Evolutionary conservation across 495 filamentous ascomycete species (phyloP), one percentile per base, ranked within the genome.

Genomic region (Acidiella bohemica): DNA sequence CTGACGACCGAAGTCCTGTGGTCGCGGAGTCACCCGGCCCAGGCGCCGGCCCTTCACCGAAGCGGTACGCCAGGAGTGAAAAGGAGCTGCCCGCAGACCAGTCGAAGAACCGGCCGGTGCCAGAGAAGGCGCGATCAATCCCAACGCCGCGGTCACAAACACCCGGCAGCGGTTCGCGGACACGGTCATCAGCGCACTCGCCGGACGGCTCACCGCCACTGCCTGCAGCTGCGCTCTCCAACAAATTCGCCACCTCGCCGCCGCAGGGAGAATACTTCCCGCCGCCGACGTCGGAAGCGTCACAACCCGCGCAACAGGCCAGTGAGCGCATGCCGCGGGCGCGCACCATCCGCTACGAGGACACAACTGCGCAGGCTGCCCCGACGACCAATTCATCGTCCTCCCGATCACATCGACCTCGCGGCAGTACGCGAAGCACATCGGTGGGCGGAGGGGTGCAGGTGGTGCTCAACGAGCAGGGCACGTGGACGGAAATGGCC

Each of bases 401-500:
- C 13, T 50, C 54, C 11, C 53, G 53, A 5, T 49, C 54, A 29
- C 54, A 59, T 48, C 55, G 67, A 49, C 44, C 49, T 39, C 61
- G 57, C 33, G 64, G 65, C 25, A 59, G 62, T 13, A 67, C 72
- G 46, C 69, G 76, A 32, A 83, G 83, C 36, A 73, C 74, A 26
- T 81, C 77, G 30, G 80, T 81, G 44, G 73, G 81, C 9, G 88
- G 90, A 39, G 90, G 90, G 6, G 70, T 94, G 42, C 86, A 93
- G 53, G 81, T 95, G 50, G 85, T 88, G 3, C 70, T 95, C 9
- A 84, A 90, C 53, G 86, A 84, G 54, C 84, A 77, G 50, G 84
- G 87, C 28, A 84, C 76, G 50, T 94, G 88, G 90, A 83, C 76
- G 30, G 81, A 93, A 38, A 67, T 95, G 50, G 84, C 84, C 9